Evolutionary conservation across 225 moss, liverwort and hornwort species (phyloP).

Genomic region (Rhytidiadelphus loreus): DNA sequence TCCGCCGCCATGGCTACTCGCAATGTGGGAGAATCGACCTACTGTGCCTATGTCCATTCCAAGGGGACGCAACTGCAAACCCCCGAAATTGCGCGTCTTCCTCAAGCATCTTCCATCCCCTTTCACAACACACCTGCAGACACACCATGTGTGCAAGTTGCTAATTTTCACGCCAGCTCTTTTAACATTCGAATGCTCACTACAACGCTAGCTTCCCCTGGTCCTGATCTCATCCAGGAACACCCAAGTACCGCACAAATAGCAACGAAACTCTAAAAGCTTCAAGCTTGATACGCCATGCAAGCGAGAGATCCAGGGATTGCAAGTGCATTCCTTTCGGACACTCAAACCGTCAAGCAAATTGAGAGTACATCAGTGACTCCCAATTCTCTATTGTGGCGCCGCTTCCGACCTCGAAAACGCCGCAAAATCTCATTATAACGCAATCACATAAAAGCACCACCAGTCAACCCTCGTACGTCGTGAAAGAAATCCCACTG

Average conservation of each 20-base stretch:
- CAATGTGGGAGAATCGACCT: neutral
- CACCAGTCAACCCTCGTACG: neutral
- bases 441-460: neutral
- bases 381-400: neutral
- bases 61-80: neutral
- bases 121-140: neutral
- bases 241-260: neutral
- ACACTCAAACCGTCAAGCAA: neutral
- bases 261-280: neutral
- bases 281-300: neutral
- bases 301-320: neutral
- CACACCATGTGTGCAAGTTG: neutral
- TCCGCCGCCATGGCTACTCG: neutral
- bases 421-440: neutral
- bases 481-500: neutral
- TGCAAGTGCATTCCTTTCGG: neutral
- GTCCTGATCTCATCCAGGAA: neutral
- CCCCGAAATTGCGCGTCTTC: neutral
- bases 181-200: neutral
- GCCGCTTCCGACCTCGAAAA: neutral
- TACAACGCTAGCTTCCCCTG: neutral
- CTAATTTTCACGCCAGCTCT: neutral
- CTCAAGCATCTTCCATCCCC: neutral
- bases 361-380: neutral
- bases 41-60: neutral